phyloP scores from a whole-genome alignment of 768 basidiomycete genomes.

The Sporobolomyces pararoseus region DNA sequence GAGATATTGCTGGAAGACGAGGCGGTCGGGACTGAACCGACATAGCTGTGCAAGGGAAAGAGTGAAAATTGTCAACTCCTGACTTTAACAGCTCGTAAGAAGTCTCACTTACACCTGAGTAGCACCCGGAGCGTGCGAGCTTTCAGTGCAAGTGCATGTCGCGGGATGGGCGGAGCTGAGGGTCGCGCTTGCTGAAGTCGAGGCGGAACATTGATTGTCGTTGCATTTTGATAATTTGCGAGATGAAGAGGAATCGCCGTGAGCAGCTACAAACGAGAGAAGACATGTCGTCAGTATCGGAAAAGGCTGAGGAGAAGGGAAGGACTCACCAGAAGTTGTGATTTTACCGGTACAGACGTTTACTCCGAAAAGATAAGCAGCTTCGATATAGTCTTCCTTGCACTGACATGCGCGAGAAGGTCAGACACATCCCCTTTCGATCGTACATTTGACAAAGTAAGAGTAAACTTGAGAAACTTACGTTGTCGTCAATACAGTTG shows the following conservation, averaged over 20 bases:
- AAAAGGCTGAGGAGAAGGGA: background rate
- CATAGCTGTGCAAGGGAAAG: too few species aligned
- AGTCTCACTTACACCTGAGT: slow-evolving; percentile 7
- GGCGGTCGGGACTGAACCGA: too few species aligned
- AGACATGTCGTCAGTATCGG: background rate
- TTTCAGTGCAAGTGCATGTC: slow-evolving; percentile 1
- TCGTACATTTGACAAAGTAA: too few species aligned
- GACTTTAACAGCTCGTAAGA: too few species aligned
- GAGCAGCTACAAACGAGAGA: background rate
- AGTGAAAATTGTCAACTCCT: too few species aligned
- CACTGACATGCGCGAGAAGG: too few species aligned
- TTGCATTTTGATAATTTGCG: background rate
- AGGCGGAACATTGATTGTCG: background rate
- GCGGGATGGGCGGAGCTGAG: background rate
- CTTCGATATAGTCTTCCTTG: background rate
- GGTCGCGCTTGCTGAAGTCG: background rate
- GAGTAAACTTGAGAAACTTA: too few species aligned
- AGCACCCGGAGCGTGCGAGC: background rate
- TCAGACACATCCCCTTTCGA: too few species aligned
- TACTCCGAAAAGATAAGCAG: slow-evolving; percentile 7
- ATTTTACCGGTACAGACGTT: slow-evolving; percentile 9
- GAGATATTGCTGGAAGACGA: too few species aligned
- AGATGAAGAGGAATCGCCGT: slow-evolving; percentile 1
- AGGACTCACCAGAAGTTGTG: slow-evolving; percentile 1
- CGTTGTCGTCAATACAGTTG: slow-evolving; percentile 16